These are phyloP conservation scores for Rhizopus sp. DNA, from an alignment of 371 early-diverging fungal species.

Conservation along the genomic window DNA sequence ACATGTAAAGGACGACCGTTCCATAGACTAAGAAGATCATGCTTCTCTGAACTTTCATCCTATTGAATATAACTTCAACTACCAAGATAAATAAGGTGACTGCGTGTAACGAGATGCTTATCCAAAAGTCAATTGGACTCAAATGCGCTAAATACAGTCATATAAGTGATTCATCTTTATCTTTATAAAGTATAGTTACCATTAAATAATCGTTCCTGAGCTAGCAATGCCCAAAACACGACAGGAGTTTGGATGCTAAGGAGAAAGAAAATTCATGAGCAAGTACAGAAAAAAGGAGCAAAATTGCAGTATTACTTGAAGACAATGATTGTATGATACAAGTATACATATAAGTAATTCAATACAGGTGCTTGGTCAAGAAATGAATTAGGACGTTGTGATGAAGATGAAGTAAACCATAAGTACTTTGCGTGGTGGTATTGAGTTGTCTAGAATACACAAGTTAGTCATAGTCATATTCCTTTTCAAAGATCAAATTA, in stretches of 20 bases:
- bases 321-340: slow-evolving; percentile 45
- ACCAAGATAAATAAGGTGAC: slow-evolving; percentile 52
- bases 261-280: background rate
- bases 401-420: slow-evolving; percentile 8
- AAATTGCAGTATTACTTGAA: slow-evolving; percentile 41
- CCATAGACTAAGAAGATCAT: slow-evolving; percentile 42
- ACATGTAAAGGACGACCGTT: slow-evolving; percentile 54
- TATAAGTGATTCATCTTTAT: background rate
- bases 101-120: slow-evolving; percentile 53
- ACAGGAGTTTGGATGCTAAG: slow-evolving; percentile 52
- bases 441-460: slow-evolving; percentile 26
- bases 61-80: slow-evolving; percentile 47
- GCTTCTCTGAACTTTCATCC: slow-evolving; percentile 42
- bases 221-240: slow-evolving; percentile 53
- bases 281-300: background rate
- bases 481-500: slow-evolving; percentile 16
- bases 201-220: slow-evolving; percentile 10
- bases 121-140: slow-evolving; percentile 34
- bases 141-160: slow-evolving; percentile 10
- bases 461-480: background rate
- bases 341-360: slow-evolving; percentile 44
- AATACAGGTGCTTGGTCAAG: slow-evolving; percentile 34
- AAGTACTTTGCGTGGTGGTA: slow-evolving; percentile 44
- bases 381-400: slow-evolving; percentile 31
- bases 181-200: slow-evolving; percentile 6